Base-by-base conservation (phyloP, 1,139 yeast genomes). In the Yamadazyma sp. region DNA sequence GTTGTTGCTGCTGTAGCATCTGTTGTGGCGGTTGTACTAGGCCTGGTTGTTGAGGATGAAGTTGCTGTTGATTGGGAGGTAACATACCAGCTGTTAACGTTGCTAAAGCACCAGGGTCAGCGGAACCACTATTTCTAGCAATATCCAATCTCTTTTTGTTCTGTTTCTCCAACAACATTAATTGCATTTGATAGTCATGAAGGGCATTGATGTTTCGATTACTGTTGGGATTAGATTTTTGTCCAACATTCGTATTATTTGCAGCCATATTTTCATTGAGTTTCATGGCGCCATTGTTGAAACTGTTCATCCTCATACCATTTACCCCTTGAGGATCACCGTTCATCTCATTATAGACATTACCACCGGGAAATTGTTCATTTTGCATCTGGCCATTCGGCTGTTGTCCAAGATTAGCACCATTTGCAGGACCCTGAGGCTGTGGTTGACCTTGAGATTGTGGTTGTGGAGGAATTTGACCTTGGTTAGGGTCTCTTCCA, bases 181-280 rank as follows among this genome's bases (percentile, higher is more conserved):
- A 62, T 58, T 85, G 92, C 73, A 78, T 77, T 57, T 85, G 92
- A 57, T 85, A 85, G 55, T 84, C 90, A 46, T 81, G 85, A 34
- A 84, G 63, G 2, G 77, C 76, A 50, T 69, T 69, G 50, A 61
- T 57, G 48, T 67, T 70, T 36, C 65, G 54, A 37, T 44, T 46
- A 34, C 38, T 38, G 13, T 37, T 41, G 25, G 40, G 34, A 28
- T 38, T 34, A 27, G n/a, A n/a, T n/a, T 38, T 16, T 4, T 25
- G 11, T 4, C 4, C 15, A 18, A 42, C 37, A 24, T 45, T 41
- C 31, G 29, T 40, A 23, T 21, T 27, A 25, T 32, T 33, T n/a
- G 6, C 24, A 6, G 33, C 30, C 28, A 22, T 16, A 14, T 28
- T 28, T 7, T 39, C 46, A 21, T 40, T 37, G n/a, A 41, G 30